These are phyloP conservation scores for Eucommia ulmoides DNA, from an alignment of 257 asterid genomes.

Conservation along the genomic window DNA sequence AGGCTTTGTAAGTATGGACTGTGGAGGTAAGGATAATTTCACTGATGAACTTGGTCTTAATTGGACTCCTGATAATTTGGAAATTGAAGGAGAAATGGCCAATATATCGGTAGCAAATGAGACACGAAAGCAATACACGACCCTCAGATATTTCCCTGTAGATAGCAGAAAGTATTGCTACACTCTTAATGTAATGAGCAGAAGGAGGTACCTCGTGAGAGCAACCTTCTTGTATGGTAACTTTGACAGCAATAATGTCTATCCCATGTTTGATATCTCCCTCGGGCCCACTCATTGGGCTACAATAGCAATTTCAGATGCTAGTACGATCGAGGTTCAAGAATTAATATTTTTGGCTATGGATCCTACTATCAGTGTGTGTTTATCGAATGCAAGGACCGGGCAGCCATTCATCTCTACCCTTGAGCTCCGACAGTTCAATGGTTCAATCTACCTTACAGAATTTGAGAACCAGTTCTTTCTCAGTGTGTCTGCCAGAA, in stretches of 20 bases:
- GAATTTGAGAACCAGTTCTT: slow-evolving; percentile 58
- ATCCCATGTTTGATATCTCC: slow-evolving; percentile 89
- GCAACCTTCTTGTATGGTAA: slow-evolving; percentile 83
- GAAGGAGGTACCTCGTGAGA: slow-evolving; percentile 83
- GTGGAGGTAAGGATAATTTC: slow-evolving; percentile 70
- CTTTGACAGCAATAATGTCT: slow-evolving; percentile 63
- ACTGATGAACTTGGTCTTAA: slow-evolving; percentile 65
- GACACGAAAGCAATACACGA: slow-evolving; percentile 54
- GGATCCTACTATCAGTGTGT: slow-evolving; percentile 62
- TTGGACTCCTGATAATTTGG: slow-evolving; percentile 64
- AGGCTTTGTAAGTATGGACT: slow-evolving; percentile 88
- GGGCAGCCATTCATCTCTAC: slow-evolving; percentile 94
- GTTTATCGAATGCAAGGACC: slow-evolving; percentile 96
- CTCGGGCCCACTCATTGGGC: slow-evolving; percentile 92
- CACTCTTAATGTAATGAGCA: slow-evolving; percentile 48
- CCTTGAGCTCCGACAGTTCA: slow-evolving; percentile 88
- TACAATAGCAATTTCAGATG: slow-evolving; percentile 80
- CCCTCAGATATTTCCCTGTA: slow-evolving; percentile 75
- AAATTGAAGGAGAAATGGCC: slow-evolving; percentile 39
- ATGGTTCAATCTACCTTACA: slow-evolving; percentile 69
- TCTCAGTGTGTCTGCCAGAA: slow-evolving; percentile 84
- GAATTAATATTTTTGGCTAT: slow-evolving; percentile 87
- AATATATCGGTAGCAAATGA: slow-evolving; percentile 52
- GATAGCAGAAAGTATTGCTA: slow-evolving; percentile 85
- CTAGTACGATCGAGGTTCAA: slow-evolving; percentile 51